Base-by-base conservation (phyloP, 495 filamentous ascomycete species). In the Chlorociboria aeruginascens region DNA sequence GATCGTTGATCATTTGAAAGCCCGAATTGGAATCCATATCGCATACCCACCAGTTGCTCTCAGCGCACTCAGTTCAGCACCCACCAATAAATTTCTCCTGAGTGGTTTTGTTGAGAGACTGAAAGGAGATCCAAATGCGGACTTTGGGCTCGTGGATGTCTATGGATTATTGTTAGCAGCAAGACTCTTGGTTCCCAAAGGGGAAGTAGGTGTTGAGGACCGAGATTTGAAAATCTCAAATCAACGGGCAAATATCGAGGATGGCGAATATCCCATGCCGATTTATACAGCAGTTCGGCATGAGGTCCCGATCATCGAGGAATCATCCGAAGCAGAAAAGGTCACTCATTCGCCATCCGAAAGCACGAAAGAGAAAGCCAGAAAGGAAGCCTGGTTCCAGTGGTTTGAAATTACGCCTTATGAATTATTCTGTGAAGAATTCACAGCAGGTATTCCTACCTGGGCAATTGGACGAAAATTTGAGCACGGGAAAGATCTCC, bases 341-440 rank as follows among this genome's bases (percentile, higher is more conserved):
- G 53, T 61, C 1, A 55, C 63, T 16, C 43, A 48, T 13, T 54
- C 51, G 13, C 39, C 61, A 2, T 57, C 66, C 0, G 69, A 81
- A 44, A 66, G 64, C 36, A 67, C 63, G 0, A 82, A 83, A 54
- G 74, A 74, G 46, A 72, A 77, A 43, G 81, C 86, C 2, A 79
- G 76, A 54, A 73, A 71, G 43, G 79, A 92, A 59, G 72, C 85
- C 2, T 98, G 89, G 86, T 98, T 98, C 54, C 90, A 98, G 57
- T 98, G 92, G 92, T 97, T 95, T 54, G 92, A 98, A 53, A 79
- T 89, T 48, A 94, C 87, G 0, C 92, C 92, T 0, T 98, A 94
- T 54, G 92, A 98, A 64, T 81, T 98, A 55, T 96, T 88, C 63
- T 95, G 87, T 59, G 92, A 98, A 61, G 92, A 97, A 51, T 80